Conservation (phyloP, 139 green algal species). For the Chlorella sp. region DNA sequence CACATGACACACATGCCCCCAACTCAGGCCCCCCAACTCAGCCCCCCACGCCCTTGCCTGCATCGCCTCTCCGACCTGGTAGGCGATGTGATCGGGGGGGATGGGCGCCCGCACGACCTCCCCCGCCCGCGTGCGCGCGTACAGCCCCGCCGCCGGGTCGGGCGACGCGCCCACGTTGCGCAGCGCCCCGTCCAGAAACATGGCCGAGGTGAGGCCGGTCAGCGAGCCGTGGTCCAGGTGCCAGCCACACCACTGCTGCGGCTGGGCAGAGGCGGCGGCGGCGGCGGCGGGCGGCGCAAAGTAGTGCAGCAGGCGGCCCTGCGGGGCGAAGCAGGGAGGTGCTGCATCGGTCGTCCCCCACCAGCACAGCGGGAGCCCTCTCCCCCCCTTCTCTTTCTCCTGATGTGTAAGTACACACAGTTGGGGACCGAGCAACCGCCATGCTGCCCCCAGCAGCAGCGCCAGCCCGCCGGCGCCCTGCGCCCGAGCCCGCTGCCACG, state of each 20-base stretch:
- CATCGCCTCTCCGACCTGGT: constrained; percentile 75
- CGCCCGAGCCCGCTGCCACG: neutral
- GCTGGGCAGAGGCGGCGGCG: neutral
- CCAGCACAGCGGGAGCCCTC: neutral
- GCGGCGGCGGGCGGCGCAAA: constrained; percentile 38
- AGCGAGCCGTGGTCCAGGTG: constrained; percentile 77
- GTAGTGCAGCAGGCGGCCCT: constrained; percentile 80
- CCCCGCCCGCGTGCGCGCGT: constrained; percentile 41
- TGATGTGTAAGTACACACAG: neutral
- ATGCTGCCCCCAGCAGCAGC: neutral
- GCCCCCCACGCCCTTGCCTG: constrained; percentile 9
- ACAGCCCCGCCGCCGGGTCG: constrained; percentile 59
- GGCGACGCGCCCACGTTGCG: constrained; percentile 46
- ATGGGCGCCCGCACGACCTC: constrained; percentile 56
- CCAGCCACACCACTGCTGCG: constrained; percentile 75
- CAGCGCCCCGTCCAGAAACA: constrained; percentile 55
- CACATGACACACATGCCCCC: neutral
- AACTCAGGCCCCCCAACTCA: neutral
- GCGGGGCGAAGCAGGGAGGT: neutral
- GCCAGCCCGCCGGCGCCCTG: too few species aligned
- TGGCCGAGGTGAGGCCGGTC: constrained; percentile 69
- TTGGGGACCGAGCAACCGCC: neutral
- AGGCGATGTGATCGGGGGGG: constrained; percentile 61
- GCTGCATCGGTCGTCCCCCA: neutral
- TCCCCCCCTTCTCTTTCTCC: neutral